Percentiles rank a stretch among this genome's conserved stretches.
Conservation (phyloP, 2,329 filamentous ascomycete species). For the Didymella exigua region DNA sequence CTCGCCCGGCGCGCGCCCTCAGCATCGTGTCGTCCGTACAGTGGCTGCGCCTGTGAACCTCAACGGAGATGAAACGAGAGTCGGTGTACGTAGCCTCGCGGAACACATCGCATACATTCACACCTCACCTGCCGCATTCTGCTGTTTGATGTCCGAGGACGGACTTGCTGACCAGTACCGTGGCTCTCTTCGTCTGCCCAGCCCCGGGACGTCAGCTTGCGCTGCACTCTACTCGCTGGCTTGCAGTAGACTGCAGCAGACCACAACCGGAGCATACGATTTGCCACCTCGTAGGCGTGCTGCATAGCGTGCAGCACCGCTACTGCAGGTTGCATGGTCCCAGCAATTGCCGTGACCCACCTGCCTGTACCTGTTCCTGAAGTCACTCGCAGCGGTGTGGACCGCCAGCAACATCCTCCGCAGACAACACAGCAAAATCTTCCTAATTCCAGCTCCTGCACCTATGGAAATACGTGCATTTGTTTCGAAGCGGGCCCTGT, state of each 20-base stretch:
- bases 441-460: constrained; percentile 13
- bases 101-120: constrained; percentile 23
- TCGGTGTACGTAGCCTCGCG: constrained; percentile 33
- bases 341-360: constrained; percentile 32
- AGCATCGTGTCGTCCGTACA: constrained; percentile 33
- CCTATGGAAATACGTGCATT: constrained; percentile 28
- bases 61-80: constrained; percentile 39
- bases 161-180: constrained; percentile 19
- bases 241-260: constrained; percentile 38
- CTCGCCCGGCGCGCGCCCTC: constrained; percentile 15
- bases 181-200: constrained; percentile 10
- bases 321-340: constrained; percentile 41
- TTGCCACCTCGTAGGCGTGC: constrained; percentile 31
- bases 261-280: constrained; percentile 22
- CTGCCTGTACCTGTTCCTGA: constrained; percentile 35
- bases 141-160: constrained; percentile 34
- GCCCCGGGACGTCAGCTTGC: constrained; percentile 2
- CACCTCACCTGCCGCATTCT: constrained; percentile 21
- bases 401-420: constrained; percentile 28
- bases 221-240: constrained; percentile 18
- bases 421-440: constrained; percentile 29
- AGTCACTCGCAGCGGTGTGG: constrained; percentile 36
- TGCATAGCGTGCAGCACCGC: constrained; percentile 26
- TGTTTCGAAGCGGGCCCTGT: constrained; percentile 8
- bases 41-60: constrained; percentile 22